Conservation (phyloP, 2,329 filamentous ascomycete species). For the Monosporascus sp. region DNA sequence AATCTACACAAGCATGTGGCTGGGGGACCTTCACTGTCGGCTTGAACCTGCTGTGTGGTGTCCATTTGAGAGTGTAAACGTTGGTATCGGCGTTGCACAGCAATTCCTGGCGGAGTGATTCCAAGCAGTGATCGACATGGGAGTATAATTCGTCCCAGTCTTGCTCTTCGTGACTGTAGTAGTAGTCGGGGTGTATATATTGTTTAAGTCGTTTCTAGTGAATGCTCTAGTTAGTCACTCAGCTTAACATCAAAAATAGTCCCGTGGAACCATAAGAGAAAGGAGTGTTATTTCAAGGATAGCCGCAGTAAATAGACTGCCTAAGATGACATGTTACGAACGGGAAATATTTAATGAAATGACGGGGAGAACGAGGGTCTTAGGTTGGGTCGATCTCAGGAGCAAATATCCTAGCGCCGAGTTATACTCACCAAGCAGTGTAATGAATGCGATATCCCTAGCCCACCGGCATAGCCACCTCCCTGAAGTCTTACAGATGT, state of each 20-base stretch:
- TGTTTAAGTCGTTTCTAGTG: slow-evolving; percentile 8
- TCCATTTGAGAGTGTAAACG: slow-evolving; percentile 8
- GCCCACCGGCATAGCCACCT: slow-evolving; percentile 3
- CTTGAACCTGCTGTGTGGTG: slow-evolving; percentile 1
- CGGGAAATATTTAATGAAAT: too few relatives aligned
- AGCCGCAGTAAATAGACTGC: too few relatives aligned
- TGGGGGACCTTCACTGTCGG: slow-evolving; percentile 4
- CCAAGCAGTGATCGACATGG: slow-evolving; percentile 6
- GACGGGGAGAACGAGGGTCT: too few relatives aligned
- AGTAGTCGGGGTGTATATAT: slow-evolving; percentile 4
- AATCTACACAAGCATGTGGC: slow-evolving; percentile 4
- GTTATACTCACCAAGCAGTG: slow-evolving; percentile 5
- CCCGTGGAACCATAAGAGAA: too few relatives aligned
- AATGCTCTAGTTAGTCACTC: too few relatives aligned
- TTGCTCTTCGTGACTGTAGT: background rate
- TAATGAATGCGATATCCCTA: slow-evolving; percentile 2
- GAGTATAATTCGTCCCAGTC: slow-evolving; percentile 1
- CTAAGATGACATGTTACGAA: too few relatives aligned
- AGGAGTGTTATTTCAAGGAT: too few relatives aligned
- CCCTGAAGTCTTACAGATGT: background rate
- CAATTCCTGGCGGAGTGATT: slow-evolving; percentile 4
- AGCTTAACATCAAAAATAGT: too few relatives aligned
- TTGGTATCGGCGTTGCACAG: slow-evolving; percentile 1
- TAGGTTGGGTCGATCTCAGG: background rate
- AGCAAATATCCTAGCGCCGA: background rate